phyloP scores from a whole-genome alignment of 164 flowering plant species.

The Malania oleifera region DNA sequence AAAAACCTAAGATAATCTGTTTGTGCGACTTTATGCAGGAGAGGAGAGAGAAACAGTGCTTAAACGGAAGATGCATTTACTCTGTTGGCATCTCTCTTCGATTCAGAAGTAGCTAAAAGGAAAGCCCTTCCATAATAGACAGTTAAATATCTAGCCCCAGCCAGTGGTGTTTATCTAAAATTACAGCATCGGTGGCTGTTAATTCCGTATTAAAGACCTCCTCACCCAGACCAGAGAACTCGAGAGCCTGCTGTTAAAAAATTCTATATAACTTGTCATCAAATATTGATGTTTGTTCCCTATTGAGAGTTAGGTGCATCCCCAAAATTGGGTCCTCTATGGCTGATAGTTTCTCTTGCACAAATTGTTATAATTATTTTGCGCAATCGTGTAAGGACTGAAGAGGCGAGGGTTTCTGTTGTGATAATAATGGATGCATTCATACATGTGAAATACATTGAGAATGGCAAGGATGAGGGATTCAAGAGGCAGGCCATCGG shows the following conservation, averaged over 20 bases:
- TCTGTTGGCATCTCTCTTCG: constrained; percentile 46
- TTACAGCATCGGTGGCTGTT: constrained; percentile 49
- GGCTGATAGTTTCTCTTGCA: constrained; percentile 32
- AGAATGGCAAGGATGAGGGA: constrained; percentile 39
- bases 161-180: constrained; percentile 21
- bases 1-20: constrained; percentile 2
- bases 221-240: constrained; percentile 30
- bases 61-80: constrained; percentile 43
- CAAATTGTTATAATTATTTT: constrained; percentile 38
- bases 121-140: constrained; percentile 48
- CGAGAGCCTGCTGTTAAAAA: constrained; percentile 40
- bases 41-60: constrained; percentile 16
- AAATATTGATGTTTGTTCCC: constrained; percentile 25
- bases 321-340: constrained; percentile 48
- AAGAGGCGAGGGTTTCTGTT: constrained; percentile 42
- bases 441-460: constrained; percentile 58
- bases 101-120: constrained; percentile 45
- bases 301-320: constrained; percentile 33
- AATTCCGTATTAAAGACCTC: constrained; percentile 32
- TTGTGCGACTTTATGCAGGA: constrained; percentile 32
- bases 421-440: constrained; percentile 62
- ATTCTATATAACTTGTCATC: constrained; percentile 49
- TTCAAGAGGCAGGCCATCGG: constrained; percentile 67
- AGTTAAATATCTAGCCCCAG: constrained; percentile 43
- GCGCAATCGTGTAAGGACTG: constrained; percentile 36